These are phyloP conservation scores for Phylloporus sp. DNA, from an alignment of 768 basidiomycete genomes.

Conservation along the genomic window DNA sequence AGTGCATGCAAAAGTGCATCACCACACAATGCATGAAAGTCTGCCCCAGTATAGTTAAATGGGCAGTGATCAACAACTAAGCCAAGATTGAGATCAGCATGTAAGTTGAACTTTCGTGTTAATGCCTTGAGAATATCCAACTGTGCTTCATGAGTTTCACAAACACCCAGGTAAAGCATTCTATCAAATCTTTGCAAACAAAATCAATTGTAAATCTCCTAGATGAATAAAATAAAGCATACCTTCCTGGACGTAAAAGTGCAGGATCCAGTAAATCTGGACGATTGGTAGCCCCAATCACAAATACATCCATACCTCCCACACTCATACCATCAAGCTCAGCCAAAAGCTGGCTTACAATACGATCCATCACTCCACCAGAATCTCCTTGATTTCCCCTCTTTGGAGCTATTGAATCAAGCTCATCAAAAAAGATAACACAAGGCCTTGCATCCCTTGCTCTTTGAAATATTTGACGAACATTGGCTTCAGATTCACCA, in stretches of 20 bases:
- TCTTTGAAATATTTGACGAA: conserved; percentile 85
- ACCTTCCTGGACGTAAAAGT: conserved; percentile 84
- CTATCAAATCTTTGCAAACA: conserved; percentile 77
- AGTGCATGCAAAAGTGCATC: conserved; percentile 96
- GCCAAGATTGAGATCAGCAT: conserved; percentile 59
- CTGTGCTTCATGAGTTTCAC: conserved; percentile 81
- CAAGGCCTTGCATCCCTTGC: conserved; percentile 92
- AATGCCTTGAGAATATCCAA: conserved; percentile 83
- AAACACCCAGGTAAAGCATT: conserved; percentile 93
- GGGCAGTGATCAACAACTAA: conserved; percentile 71
- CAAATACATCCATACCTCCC: conserved; percentile 75
- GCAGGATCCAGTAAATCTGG: conserved; percentile 92
- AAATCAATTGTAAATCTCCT: not conserved
- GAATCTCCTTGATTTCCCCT: conserved; percentile 94
- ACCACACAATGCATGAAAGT: conserved; percentile 96
- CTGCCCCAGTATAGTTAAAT: conserved; percentile 95
- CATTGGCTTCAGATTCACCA: conserved; percentile 97
- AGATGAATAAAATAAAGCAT: conserved; percentile 14
- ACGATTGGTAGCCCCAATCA: conserved; percentile 93
- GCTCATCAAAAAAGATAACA: conserved; percentile 95
- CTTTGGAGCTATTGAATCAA: conserved; percentile 93
- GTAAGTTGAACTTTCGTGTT: conserved; percentile 87
- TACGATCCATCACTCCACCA: conserved; percentile 97
- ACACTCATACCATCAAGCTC: conserved; percentile 88
- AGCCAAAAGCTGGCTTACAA: conserved; percentile 90